phyloP scores from a whole-genome alignment of 148 eudicot genomes.

The Chenopodium suecicum region DNA sequence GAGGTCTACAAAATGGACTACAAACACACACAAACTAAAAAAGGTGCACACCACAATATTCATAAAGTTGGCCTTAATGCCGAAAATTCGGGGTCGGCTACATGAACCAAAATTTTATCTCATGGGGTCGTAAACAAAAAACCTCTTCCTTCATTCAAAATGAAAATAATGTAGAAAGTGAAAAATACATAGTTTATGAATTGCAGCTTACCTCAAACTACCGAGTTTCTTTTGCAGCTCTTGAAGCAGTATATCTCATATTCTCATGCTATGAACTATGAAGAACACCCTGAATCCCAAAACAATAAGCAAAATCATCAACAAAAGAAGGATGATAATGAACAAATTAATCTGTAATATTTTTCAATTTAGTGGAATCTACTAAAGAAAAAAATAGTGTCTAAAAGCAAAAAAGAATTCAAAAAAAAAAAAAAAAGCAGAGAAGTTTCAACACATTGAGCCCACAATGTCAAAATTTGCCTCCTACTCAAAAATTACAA shows the following conservation, averaged over 20 bases:
- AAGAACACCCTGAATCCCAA: neutral
- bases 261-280: neutral
- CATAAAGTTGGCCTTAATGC: too few species aligned
- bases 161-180: neutral
- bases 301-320: neutral
- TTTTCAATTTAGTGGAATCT: neutral
- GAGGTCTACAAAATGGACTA: neutral
- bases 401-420: neutral
- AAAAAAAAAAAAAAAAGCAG: neutral
- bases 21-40: neutral
- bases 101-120: too few species aligned
- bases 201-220: neutral
- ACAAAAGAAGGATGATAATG: neutral
- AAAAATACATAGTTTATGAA: neutral
- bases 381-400: conserved; percentile 14
- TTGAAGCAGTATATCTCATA: neutral
- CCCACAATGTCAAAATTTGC: conserved; percentile 15
- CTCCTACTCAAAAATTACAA: neutral
- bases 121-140: too few species aligned
- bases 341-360: neutral
- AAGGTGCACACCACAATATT: neutral
- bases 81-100: neutral
- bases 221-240: neutral
- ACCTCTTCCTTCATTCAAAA: too few species aligned
- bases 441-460: conserved; percentile 2